Conservation (phyloP, 352 stramenopile genomes). For the Phytophthora sp. region DNA sequence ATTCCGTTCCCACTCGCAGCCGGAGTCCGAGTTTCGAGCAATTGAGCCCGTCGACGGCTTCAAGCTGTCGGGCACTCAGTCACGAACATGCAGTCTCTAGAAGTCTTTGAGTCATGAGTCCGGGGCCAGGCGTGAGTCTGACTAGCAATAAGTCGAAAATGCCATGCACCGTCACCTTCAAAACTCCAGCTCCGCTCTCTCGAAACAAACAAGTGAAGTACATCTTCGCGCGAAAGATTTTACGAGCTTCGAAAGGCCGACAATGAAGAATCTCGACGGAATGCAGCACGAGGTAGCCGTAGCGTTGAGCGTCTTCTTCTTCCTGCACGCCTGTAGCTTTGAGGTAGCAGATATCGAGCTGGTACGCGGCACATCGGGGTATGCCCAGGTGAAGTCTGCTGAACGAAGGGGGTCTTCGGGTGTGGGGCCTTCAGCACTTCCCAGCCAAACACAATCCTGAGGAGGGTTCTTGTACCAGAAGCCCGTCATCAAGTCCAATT, state of each 20-base stretch:
- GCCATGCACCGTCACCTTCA: constrained; percentile 45
- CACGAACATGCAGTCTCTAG: too few species aligned
- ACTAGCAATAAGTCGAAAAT: constrained; percentile 54
- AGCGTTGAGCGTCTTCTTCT: constrained; percentile 36
- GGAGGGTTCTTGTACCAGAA: constrained; percentile 43
- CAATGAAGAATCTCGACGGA: constrained; percentile 43
- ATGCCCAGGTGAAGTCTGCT: constrained; percentile 47
- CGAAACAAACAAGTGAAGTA: constrained; percentile 46
- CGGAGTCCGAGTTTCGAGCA: too few species aligned
- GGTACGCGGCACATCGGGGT: constrained; percentile 23
- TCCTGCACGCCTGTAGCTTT: constrained; percentile 42
- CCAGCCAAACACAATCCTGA: constrained; percentile 47
- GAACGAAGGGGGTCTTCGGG: constrained; percentile 46
- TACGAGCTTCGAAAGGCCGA: constrained; percentile 30
- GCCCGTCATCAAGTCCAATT: constrained; percentile 42
- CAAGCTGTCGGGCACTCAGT: too few species aligned
- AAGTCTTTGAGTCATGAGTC: too few species aligned
- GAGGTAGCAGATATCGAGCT: constrained; percentile 50
- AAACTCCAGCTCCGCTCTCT: constrained; percentile 23
- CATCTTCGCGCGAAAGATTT: constrained; percentile 34
- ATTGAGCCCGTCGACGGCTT: too few species aligned
- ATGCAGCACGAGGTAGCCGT: constrained; percentile 51
- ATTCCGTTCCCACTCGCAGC: background rate
- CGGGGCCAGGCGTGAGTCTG: too few species aligned
- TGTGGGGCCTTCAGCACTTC: constrained; percentile 28